Base-by-base conservation (phyloP, 1,284 basidiomycete genomes). In the Cystobasidiaceae sp. region DNA sequence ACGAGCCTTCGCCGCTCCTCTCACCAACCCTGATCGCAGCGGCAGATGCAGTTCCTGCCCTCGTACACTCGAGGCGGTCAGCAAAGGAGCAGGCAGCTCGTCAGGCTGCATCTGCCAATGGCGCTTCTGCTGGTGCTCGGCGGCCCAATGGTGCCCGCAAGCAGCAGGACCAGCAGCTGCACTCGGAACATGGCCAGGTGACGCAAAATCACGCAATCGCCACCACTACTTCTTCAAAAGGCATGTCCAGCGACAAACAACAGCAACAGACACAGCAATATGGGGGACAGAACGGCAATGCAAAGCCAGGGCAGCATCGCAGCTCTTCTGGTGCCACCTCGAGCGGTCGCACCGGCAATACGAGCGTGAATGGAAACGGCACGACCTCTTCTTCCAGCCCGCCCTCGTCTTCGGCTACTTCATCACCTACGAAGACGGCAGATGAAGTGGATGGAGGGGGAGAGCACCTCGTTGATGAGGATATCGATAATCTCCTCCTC, bases 321-420 rank as follows among this genome's bases (percentile, higher is more conserved):
- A 56, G 32, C 28, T 30, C 23, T 56, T 11, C 19, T 56, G 15
- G n/a, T n/a, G n/a, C n/a, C n/a, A n/a, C n/a, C n/a, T n/a, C n/a
- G n/a, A n/a, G n/a, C n/a, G n/a, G n/a, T n/a, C n/a, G n/a, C n/a
- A n/a, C n/a, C n/a, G n/a, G n/a, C n/a, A n/a, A n/a, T n/a, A n/a
- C n/a, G n/a, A n/a, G n/a, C n/a, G n/a, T n/a, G n/a, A n/a, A n/a
- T n/a, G n/a, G n/a, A n/a, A n/a, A n/a, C n/a, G n/a, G n/a, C n/a
- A n/a, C n/a, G n/a, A n/a, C n/a, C n/a, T n/a, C n/a, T n/a, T n/a
- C n/a, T n/a, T n/a, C 25, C n/a, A 51, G 45, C n/a, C 46, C 46
- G 8, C 60, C 60, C 5, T 50, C 60, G 17, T 62, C 60, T 15
- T n/a, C n/a, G n/a, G n/a, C n/a, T 8, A 62, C 60, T 8, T 62